Conservation (phyloP, 2,329 filamentous ascomycete genomes). For the Microascus cirrosus region DNA sequence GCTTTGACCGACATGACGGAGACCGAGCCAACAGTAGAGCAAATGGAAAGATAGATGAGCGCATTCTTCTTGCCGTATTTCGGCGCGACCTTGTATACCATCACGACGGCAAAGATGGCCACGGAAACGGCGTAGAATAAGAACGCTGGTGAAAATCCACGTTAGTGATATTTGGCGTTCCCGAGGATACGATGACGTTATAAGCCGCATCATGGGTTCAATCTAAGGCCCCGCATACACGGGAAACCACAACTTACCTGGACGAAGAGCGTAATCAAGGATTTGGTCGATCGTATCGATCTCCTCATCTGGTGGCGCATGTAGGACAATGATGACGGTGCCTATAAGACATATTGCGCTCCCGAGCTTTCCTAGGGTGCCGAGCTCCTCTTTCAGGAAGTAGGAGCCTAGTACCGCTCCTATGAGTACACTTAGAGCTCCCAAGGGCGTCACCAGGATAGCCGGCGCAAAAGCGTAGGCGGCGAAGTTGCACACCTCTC, state of each 20-base stretch:
- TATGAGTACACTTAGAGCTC: slow-evolving; percentile 88
- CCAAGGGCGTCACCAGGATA: slow-evolving; percentile 93
- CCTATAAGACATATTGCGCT: slow-evolving; percentile 95
- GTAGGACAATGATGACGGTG: slow-evolving; percentile 92
- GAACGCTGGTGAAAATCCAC: slow-evolving; percentile 51
- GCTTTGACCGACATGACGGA: slow-evolving; percentile 99
- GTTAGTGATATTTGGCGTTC: not conserved
- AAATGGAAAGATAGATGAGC: slow-evolving; percentile 93
- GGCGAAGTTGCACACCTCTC: slow-evolving; percentile 94
- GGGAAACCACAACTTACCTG: slow-evolving; percentile 45
- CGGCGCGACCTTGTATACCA: slow-evolving; percentile 94
- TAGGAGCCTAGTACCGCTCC: slow-evolving; percentile 92
- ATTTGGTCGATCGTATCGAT: slow-evolving; percentile 89
- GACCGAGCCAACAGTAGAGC: slow-evolving; percentile 90
- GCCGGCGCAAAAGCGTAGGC: slow-evolving; percentile 97
- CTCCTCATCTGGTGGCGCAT: slow-evolving; percentile 88
- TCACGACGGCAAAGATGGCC: slow-evolving; percentile 72
- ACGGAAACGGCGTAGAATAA: slow-evolving; percentile 76
- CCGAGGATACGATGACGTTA: not conserved
- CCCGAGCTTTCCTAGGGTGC: slow-evolving; percentile 83
- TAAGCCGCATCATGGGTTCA: not conserved
- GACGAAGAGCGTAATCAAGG: slow-evolving; percentile 77
- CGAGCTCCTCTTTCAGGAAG: slow-evolving; percentile 81
- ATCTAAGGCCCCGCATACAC: not conserved
- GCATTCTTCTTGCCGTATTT: slow-evolving; percentile 90